A percentile compares a stretch with the other conserved stretches of the same genome.
Evolutionary conservation across 495 filamentous ascomycete species (phyloP).

Genomic region (Penicillium coffeae): DNA sequence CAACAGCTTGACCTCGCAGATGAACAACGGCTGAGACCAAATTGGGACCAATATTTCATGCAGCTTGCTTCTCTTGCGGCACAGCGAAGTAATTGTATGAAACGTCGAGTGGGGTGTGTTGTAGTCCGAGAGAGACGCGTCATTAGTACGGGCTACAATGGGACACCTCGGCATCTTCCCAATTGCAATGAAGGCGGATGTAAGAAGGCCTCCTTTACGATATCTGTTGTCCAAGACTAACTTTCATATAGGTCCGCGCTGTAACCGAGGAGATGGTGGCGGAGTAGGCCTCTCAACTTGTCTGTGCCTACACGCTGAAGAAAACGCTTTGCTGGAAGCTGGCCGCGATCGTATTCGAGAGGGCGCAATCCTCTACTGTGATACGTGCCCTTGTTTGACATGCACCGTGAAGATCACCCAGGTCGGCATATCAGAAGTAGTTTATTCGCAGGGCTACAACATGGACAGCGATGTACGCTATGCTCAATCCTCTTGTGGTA

Average conservation of each 20-base stretch:
- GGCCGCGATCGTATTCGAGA: constrained; percentile 84
- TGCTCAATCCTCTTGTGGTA: neutral
- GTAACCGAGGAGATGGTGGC: constrained; percentile 67
- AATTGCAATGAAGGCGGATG: constrained; percentile 97
- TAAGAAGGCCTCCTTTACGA: constrained; percentile 17
- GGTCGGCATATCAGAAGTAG: constrained; percentile 91
- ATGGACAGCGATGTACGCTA: constrained; percentile 68
- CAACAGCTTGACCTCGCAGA: constrained; percentile 68
- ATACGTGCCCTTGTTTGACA: constrained; percentile 97
- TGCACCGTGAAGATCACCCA: constrained; percentile 97
- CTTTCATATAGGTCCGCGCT: constrained; percentile 55
- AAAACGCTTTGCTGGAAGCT: constrained; percentile 93
- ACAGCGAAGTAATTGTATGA: constrained; percentile 95
- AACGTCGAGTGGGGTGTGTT: constrained; percentile 90
- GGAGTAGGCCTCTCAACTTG: constrained; percentile 79
- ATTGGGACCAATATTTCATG: constrained; percentile 99
- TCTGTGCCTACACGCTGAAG: constrained; percentile 92
- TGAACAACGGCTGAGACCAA: constrained; percentile 77
- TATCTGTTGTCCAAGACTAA: neutral
- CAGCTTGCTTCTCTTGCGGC: constrained; percentile 86
- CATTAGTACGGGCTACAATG: constrained; percentile 96
- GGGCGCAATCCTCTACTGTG: constrained; percentile 80
- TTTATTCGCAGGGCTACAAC: constrained; percentile 87
- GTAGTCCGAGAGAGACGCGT: constrained; percentile 85
- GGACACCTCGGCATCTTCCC: constrained; percentile 75